Percentiles rank a stretch among this genome's conserved stretches.
Conservation (phyloP, 2,329 filamentous ascomycete species). For the Aspergillus japonicus region DNA sequence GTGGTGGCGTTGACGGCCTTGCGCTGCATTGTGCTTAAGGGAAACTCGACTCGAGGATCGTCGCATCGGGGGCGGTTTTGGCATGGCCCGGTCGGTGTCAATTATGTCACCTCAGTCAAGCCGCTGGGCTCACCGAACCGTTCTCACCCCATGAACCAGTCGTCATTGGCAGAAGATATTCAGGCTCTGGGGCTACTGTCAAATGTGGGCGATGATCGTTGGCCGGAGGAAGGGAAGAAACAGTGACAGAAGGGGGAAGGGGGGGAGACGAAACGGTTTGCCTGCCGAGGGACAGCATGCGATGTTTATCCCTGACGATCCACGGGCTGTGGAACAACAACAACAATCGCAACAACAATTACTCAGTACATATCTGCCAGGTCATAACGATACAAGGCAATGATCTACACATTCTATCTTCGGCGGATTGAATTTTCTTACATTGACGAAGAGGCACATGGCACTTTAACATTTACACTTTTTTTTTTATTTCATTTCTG, state of each 20-base stretch:
- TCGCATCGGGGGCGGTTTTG: background rate
- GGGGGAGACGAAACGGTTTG: background rate
- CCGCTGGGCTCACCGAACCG: background rate
- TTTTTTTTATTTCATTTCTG: background rate
- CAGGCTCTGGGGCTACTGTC: background rate
- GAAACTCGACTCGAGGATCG: background rate
- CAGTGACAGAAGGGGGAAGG: background rate
- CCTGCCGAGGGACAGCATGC: too few relatives aligned
- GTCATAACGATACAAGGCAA: background rate
- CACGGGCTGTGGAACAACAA: background rate
- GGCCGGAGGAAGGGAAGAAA: background rate
- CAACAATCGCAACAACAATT: background rate
- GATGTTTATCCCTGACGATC: background rate
- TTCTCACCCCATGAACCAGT: background rate
- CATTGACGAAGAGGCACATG: background rate
- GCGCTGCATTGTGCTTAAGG: background rate
- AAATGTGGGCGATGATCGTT: conserved; percentile 5
- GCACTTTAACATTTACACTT: background rate
- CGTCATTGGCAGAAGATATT: background rate
- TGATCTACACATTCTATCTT: background rate
- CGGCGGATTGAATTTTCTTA: background rate
- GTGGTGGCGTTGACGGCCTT: background rate
- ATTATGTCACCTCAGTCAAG: background rate
- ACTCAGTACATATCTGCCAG: background rate
- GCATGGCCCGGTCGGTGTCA: background rate